These are phyloP conservation scores for Artemisia tridentata DNA, from an alignment of 129 eudicot genomes.

Conservation along the genomic window DNA sequence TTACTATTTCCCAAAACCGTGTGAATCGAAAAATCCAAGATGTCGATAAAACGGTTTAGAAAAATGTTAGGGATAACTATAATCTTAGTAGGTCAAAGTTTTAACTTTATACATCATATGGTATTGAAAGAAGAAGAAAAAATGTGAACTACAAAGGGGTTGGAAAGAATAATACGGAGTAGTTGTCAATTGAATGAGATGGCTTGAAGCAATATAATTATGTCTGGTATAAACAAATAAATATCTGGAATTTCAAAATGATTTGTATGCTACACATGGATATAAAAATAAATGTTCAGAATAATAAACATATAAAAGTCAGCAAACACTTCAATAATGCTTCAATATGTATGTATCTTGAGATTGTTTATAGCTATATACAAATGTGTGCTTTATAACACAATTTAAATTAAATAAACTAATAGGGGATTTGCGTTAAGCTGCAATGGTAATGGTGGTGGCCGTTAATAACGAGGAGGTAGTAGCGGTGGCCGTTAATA, in stretches of 20 bases:
- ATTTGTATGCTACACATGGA: neutral
- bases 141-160: neutral
- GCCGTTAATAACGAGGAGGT: too few relatives aligned
- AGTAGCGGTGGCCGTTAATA: too few relatives aligned
- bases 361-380: neutral
- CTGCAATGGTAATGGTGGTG: too few relatives aligned
- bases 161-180: neutral
- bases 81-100: neutral
- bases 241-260: neutral
- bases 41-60: neutral
- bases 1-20: neutral
- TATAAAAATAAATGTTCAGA: neutral
- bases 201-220: slow-evolving; percentile 8
- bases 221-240: neutral
- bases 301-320: slow-evolving; percentile 9
- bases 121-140: neutral
- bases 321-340: slow-evolving; percentile 7
- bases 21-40: neutral
- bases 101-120: neutral
- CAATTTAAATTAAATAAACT: neutral
- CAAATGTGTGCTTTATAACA: neutral
- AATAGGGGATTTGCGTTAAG: neutral
- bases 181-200: slow-evolving; percentile 20
- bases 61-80: neutral
- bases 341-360: neutral